Evolutionary conservation across 2,329 filamentous ascomycete species (phyloP).

Genomic region (Emmonsiellopsis sp.): DNA sequence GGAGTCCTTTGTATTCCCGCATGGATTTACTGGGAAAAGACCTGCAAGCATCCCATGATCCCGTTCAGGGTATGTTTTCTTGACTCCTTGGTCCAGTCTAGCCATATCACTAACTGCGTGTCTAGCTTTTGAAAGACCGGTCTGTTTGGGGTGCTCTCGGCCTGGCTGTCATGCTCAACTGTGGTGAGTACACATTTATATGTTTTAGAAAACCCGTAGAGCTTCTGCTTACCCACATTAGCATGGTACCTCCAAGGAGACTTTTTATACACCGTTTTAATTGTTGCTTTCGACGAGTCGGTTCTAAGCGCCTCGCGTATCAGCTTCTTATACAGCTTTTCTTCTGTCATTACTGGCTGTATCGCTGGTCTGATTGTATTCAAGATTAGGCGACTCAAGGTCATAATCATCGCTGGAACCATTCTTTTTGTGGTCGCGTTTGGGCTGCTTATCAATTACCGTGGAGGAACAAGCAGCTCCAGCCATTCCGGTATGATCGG

Average conservation of each 20-base stretch:
- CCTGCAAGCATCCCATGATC: conserved; percentile 43
- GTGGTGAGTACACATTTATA: conserved; percentile 22
- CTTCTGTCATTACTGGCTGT: conserved; percentile 49
- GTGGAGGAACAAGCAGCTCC: conserved; percentile 39
- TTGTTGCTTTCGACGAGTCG: conserved; percentile 52
- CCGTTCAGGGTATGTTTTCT: conserved; percentile 41
- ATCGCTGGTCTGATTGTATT: conserved; percentile 49
- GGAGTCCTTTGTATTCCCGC: conserved; percentile 41
- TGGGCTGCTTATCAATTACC: conserved; percentile 54
- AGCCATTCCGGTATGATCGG: conserved; percentile 50
- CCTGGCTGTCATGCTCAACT: conserved; percentile 48
- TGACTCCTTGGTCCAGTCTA: not conserved
- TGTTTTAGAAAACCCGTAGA: not conserved
- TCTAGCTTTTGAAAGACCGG: conserved; percentile 49
- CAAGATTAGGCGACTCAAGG: conserved; percentile 50
- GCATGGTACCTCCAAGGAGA: conserved; percentile 55
- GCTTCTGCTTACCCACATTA: conserved; percentile 6
- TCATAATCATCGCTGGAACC: conserved; percentile 54
- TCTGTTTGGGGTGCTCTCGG: conserved; percentile 55
- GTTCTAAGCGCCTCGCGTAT: conserved; percentile 50
- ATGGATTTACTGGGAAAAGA: conserved; percentile 48
- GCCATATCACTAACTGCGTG: conserved; percentile 1
- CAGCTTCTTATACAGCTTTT: conserved; percentile 49
- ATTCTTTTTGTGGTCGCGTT: conserved; percentile 55
- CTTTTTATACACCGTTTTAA: conserved; percentile 54